Conservation (phyloP, 164 flowering plant genomes). For the Santalum album region DNA sequence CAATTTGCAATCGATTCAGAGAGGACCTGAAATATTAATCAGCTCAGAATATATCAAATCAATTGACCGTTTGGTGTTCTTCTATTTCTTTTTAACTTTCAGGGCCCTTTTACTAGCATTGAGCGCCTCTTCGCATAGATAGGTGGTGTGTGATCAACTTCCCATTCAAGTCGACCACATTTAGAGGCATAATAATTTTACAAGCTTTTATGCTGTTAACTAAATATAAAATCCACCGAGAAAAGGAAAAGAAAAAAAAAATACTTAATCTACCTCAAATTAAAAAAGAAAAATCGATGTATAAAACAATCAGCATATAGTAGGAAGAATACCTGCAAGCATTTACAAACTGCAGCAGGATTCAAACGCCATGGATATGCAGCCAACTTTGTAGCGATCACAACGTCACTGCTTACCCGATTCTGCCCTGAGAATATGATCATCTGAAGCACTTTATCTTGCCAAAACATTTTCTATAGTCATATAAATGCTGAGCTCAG, state of each 20-base stretch:
- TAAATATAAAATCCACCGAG: too few species aligned
- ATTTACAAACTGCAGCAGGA: constrained; percentile 74
- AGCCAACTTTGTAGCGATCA: constrained; percentile 93
- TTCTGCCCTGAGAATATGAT: constrained; percentile 34
- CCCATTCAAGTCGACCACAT: too few species aligned
- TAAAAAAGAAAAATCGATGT: too few species aligned
- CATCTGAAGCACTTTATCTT: background rate
- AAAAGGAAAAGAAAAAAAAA: too few species aligned
- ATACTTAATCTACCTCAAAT: too few species aligned
- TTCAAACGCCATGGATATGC: constrained; percentile 98
- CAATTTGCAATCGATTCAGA: constrained; percentile 64
- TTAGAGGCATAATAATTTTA: too few species aligned
- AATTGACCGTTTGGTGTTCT: too few species aligned
- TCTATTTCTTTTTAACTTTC: too few species aligned
- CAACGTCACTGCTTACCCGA: constrained; percentile 38
- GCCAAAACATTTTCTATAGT: background rate
- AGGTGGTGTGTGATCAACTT: too few species aligned
- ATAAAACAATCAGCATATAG: background rate
- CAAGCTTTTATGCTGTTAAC: too few species aligned
- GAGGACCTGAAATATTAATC: constrained; percentile 47
- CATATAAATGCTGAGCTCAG: background rate
- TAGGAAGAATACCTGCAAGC: constrained; percentile 75
- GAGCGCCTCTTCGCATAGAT: too few species aligned
- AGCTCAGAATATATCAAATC: background rate
- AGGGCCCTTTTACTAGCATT: too few species aligned